Conservation (phyloP, 2,329 filamentous ascomycete species). For the Byssothecium circinans region DNA sequence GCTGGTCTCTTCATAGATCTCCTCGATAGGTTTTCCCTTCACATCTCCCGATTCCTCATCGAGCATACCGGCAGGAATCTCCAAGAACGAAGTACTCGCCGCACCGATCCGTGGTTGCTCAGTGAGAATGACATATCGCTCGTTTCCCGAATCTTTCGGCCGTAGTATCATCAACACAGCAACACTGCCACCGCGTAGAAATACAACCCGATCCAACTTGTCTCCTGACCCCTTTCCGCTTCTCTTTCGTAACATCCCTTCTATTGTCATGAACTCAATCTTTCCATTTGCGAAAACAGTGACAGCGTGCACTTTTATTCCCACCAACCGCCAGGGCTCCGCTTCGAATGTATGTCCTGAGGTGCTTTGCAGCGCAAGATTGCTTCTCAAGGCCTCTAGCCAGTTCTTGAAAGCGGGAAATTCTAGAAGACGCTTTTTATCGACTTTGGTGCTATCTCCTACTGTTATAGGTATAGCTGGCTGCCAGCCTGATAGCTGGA, state of each 20-base stretch:
- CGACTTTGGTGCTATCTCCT: neutral
- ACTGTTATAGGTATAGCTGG: neutral
- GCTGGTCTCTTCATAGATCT: constrained; percentile 59
- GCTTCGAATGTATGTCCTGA: too few species aligned
- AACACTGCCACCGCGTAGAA: constrained; percentile 58
- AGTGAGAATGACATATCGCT: constrained; percentile 55
- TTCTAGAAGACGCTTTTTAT: neutral
- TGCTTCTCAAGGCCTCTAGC: neutral
- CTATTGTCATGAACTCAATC: neutral
- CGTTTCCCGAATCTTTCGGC: constrained; percentile 41
- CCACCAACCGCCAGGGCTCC: neutral
- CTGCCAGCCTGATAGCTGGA: neutral
- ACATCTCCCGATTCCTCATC: constrained; percentile 32
- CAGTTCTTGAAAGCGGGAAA: neutral
- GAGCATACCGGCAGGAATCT: constrained; percentile 61
- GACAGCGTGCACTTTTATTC: neutral
- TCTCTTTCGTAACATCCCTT: neutral
- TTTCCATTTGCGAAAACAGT: neutral
- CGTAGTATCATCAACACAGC: constrained; percentile 58
- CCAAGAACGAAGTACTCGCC: constrained; percentile 53
- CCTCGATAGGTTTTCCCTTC: neutral
- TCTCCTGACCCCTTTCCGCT: constrained; percentile 18
- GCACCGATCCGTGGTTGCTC: constrained; percentile 59
- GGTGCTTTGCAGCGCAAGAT: neutral
- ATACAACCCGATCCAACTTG: constrained; percentile 46